phyloP scores from a whole-genome alignment of 2,329 filamentous ascomycete genomes.

The Colletotrichum coccodes region DNA sequence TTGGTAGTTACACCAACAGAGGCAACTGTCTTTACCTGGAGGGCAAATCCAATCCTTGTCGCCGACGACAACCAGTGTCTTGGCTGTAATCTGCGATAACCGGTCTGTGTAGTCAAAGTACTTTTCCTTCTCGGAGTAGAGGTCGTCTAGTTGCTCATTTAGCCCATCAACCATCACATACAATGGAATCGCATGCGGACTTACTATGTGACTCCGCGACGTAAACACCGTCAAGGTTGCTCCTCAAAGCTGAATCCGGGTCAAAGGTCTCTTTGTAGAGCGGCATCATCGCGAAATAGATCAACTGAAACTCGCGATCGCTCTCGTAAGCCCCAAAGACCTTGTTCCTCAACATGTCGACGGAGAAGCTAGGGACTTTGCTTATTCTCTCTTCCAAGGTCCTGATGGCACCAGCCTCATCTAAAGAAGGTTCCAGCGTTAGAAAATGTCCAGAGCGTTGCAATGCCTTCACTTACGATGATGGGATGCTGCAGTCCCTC shows the following conservation, averaged over 20 bases:
- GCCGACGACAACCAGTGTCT: constrained; percentile 48
- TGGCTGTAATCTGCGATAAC: constrained; percentile 42
- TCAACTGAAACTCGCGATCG: constrained; percentile 48
- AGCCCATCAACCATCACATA: neutral
- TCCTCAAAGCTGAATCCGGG: constrained; percentile 42
- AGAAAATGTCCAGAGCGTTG: neutral
- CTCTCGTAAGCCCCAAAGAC: constrained; percentile 49
- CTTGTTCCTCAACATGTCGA: constrained; percentile 48
- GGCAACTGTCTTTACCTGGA: constrained; percentile 36
- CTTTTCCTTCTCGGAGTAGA: constrained; percentile 47
- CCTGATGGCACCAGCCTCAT: constrained; percentile 46
- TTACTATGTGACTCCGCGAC: constrained; percentile 49
- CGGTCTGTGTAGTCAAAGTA: constrained; percentile 49
- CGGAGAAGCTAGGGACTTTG: constrained; percentile 46
- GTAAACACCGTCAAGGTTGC: constrained; percentile 42
- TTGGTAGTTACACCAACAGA: neutral
- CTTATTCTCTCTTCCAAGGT: constrained; percentile 43
- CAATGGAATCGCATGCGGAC: neutral
- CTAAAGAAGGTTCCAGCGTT: constrained; percentile 21
- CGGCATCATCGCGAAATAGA: constrained; percentile 49
- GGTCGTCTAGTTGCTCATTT: constrained; percentile 39
- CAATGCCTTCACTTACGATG: constrained; percentile 37
- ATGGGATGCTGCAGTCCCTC: constrained; percentile 50
- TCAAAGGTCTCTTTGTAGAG: constrained; percentile 48
- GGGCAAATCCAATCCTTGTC: constrained; percentile 53